These are phyloP conservation scores for Ilex aquifolium DNA, from an alignment of 257 asterid species.

Conservation along the genomic window DNA sequence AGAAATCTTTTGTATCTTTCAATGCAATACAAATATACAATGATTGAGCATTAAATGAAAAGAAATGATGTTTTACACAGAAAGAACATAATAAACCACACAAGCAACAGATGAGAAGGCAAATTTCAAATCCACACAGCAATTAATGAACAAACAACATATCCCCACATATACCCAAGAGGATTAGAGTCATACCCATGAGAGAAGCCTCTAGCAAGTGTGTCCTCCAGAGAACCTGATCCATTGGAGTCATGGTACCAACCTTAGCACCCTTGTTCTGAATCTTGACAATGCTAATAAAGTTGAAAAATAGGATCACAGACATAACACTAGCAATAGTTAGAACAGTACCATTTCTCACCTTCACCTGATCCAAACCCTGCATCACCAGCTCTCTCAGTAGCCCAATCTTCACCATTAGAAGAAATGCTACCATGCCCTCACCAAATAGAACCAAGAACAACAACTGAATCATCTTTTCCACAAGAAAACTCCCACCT, in stretches of 20 bases:
- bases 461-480: conserved; percentile 76
- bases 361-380: conserved; percentile 80
- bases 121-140: neutral
- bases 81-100: neutral
- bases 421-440: conserved; percentile 72
- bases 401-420: conserved; percentile 91
- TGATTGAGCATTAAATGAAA: no score
- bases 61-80: no score
- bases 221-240: conserved; percentile 98
- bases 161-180: neutral
- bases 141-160: neutral
- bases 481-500: neutral
- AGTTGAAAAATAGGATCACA: conserved; percentile 64
- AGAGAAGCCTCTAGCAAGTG: conserved; percentile 92
- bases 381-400: conserved; percentile 75
- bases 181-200: conserved; percentile 51
- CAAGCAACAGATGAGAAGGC: neutral
- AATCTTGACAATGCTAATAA: conserved; percentile 76
- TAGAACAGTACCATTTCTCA: conserved; percentile 79
- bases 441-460: conserved; percentile 65
- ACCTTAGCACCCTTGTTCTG: conserved; percentile 93
- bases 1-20: no score
- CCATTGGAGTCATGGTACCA: conserved; percentile 98
- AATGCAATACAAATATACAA: no score
- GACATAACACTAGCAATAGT: conserved; percentile 76